These are phyloP conservation scores for Clitoria ternatea DNA, from an alignment of 306 rosid species.

Conservation along the genomic window DNA sequence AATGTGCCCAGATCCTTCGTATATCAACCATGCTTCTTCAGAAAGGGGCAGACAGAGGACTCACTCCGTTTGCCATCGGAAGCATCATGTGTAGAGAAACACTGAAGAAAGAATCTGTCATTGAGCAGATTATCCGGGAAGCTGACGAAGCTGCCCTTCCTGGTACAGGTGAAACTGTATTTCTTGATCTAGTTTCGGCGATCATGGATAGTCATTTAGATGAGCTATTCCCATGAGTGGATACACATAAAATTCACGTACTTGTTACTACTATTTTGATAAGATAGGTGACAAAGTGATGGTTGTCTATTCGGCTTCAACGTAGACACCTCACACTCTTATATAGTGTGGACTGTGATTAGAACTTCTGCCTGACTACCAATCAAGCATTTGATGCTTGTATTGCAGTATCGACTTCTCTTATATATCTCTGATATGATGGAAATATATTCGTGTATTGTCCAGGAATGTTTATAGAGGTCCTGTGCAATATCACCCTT, in stretches of 20 bases:
- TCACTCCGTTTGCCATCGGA: conserved; percentile 60
- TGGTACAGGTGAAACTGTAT: conserved; percentile 44
- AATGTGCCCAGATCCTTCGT: conserved; percentile 42
- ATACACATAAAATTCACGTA: neutral
- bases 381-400: neutral
- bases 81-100: conserved; percentile 62
- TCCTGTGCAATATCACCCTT: conserved; percentile 7
- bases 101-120: conserved; percentile 43
- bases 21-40: conserved; percentile 66
- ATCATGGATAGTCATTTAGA: conserved; percentile 50
- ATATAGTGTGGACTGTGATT: neutral
- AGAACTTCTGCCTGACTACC: conserved; percentile 5
- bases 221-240: conserved; percentile 26
- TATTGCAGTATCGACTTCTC: neutral
- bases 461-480: conserved; percentile 18
- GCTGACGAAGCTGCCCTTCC: conserved; percentile 47
- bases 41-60: conserved; percentile 62
- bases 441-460: conserved; percentile 10
- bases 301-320: neutral
- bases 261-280: neutral
- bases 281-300: conserved; percentile 8
- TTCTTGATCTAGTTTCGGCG: conserved; percentile 46
- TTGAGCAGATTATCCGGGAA: conserved; percentile 54
- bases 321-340: neutral
- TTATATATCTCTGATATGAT: neutral